Evolutionary conservation across 2,329 filamentous ascomycete genomes (phyloP).

Genomic region (Fusarium newnesense): DNA sequence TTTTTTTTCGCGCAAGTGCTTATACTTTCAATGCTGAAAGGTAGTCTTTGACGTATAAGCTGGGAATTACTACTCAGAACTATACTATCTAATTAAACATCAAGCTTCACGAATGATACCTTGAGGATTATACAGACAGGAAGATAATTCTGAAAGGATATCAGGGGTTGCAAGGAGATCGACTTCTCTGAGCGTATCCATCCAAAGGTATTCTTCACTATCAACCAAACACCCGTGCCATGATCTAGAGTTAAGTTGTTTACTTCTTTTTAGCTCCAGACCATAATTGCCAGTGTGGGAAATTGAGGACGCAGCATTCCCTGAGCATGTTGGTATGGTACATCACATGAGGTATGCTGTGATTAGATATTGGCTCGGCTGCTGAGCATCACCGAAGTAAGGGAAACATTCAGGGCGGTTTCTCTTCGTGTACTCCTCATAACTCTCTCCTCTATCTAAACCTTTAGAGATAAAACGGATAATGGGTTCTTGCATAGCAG

Average conservation of each 20-base stretch:
- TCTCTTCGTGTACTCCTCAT: no score
- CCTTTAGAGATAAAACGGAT: rapidly evolving
- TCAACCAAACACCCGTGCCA: background rate
- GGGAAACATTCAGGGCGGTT: no score
- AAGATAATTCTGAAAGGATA: no score
- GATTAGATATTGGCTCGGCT: no score
- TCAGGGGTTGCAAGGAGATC: rapidly evolving
- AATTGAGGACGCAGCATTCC: no score
- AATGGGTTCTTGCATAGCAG: background rate
- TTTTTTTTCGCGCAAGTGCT: rapidly evolving
- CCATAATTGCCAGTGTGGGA: no score
- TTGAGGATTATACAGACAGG: rapidly evolving
- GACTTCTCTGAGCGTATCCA: background rate
- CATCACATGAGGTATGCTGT: no score
- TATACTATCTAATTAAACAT: rapidly evolving
- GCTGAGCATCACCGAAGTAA: no score
- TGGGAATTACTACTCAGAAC: background rate
- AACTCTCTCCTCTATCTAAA: rapidly evolving
- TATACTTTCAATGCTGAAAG: rapidly evolving
- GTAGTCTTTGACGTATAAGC: rapidly evolving
- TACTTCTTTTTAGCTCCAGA: rapidly evolving
- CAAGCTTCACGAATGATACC: rapidly evolving
- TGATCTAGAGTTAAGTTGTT: rapidly evolving
- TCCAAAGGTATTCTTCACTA: background rate
- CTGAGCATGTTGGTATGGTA: no score